Percentiles rank a stretch among this genome's conserved stretches.
Evolutionary conservation across 805 yeast genomes (phyloP).

Genomic region (Helenozyma rhizophorensis): DNA sequence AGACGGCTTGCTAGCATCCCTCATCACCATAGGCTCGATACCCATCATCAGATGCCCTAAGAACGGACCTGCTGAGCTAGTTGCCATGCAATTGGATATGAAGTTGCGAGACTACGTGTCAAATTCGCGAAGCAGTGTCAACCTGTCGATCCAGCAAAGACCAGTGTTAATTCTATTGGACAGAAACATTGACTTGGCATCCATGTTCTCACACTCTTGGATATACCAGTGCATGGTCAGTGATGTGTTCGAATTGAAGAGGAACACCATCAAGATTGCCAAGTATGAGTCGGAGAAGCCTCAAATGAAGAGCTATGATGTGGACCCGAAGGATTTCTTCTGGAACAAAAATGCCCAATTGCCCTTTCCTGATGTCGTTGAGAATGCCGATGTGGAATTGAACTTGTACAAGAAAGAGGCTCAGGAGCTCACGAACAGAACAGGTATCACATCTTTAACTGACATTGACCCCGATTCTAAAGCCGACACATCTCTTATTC

Average conservation of each 20-base stretch:
- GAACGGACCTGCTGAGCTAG: conserved; percentile 94
- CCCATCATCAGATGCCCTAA: conserved; percentile 90
- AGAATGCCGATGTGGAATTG: conserved; percentile 83
- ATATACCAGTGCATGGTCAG: conserved; percentile 94
- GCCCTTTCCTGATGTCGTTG: conserved; percentile 99
- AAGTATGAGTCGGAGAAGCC: conserved; percentile 29
- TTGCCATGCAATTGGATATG: conserved; percentile 81
- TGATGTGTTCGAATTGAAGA: conserved; percentile 77
- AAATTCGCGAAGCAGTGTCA: conserved; percentile 44
- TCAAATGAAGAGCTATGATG: conserved; percentile 62
- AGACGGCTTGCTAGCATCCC: conserved; percentile 72
- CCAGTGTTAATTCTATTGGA: conserved; percentile 80
- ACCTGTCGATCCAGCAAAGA: conserved; percentile 43
- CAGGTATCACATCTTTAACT: conserved; percentile 66
- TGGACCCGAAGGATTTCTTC: conserved; percentile 91
- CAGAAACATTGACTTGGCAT: conserved; percentile 82
- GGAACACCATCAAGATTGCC: conserved; percentile 73
- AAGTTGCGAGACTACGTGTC: conserved; percentile 81
- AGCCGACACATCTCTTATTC: conserved; percentile 62
- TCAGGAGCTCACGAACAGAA: conserved; percentile 71
- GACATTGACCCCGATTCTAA: conserved; percentile 63
- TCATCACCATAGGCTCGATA: conserved; percentile 71
- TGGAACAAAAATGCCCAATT: conserved; percentile 80
- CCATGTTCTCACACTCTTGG: conserved; percentile 97
- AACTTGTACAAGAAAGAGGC: conserved; percentile 83